Percentiles rank a stretch among this genome's conserved stretches.
phyloP scores from a whole-genome alignment of 2,329 filamentous ascomycete genomes.

The Venturia pyrina region DNA sequence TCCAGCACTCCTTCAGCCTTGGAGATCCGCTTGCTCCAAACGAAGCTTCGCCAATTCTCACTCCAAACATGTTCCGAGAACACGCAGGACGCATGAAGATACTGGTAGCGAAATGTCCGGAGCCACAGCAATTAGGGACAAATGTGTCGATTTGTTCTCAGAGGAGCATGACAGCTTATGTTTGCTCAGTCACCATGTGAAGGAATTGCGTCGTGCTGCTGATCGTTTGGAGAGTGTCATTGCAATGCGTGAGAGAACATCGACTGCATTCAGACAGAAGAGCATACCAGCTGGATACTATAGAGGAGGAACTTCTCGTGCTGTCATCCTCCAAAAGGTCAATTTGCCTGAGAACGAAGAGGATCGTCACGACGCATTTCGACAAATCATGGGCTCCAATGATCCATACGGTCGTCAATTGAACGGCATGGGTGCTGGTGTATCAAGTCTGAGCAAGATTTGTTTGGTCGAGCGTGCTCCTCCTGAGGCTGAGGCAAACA shows the following conservation, averaged over 20 bases:
- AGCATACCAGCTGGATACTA: conserved; percentile 45
- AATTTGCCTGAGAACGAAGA: conserved; percentile 39
- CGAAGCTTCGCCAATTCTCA: neutral
- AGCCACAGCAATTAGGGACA: neutral
- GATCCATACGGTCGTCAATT: conserved; percentile 61
- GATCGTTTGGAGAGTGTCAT: neutral
- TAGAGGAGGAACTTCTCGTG: conserved; percentile 60
- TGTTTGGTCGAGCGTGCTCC: conserved; percentile 46
- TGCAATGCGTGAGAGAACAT: neutral
- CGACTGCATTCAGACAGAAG: neutral
- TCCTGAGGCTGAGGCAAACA: conserved; percentile 39
- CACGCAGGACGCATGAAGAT: neutral
- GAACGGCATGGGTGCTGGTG: conserved; percentile 59
- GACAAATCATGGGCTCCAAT: conserved; percentile 51
- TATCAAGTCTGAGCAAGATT: conserved; percentile 61
- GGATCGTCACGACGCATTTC: conserved; percentile 46
- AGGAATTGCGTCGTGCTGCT: neutral
- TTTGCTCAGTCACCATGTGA: neutral
- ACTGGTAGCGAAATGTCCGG: neutral
- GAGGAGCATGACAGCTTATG: neutral
- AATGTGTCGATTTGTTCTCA: neutral
- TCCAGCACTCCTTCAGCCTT: neutral
- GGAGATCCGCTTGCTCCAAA: neutral
- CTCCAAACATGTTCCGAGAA: neutral
- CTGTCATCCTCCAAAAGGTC: conserved; percentile 47